Evolutionary conservation across 331 rosid genomes (phyloP).

Genomic region (Spiraea crenata): DNA sequence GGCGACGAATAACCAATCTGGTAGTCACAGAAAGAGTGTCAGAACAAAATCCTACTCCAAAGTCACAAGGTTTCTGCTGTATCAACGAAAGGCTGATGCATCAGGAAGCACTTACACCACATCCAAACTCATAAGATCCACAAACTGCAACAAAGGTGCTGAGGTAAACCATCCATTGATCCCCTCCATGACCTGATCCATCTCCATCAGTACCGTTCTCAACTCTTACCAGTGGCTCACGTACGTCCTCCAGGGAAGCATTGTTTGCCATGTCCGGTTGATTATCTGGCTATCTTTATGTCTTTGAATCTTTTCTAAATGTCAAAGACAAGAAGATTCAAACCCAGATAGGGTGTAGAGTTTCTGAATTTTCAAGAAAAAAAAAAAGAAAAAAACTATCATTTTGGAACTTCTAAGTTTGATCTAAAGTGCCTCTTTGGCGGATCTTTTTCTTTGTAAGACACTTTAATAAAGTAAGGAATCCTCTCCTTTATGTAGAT

Average conservation of each 20-base stretch:
- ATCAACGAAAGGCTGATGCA: neutral
- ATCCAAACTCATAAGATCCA: slow-evolving; percentile 52
- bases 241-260: slow-evolving; percentile 23
- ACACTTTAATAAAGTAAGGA: neutral
- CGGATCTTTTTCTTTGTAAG: neutral
- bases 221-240: slow-evolving; percentile 46
- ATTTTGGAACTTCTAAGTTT: neutral
- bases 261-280: slow-evolving; percentile 49
- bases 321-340: slow-evolving; percentile 2
- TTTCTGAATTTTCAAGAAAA: neutral
- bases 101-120: slow-evolving; percentile 30
- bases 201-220: slow-evolving; percentile 1
- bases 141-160: slow-evolving; percentile 47
- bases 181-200: slow-evolving; percentile 23
- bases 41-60: neutral
- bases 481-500: too few species aligned
- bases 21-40: slow-evolving; percentile 15
- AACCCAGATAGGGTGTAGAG: neutral
- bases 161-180: slow-evolving; percentile 50
- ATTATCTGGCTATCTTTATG: neutral
- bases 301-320: neutral
- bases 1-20: slow-evolving; percentile 99
- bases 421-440: neutral
- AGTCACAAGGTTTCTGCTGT: neutral
- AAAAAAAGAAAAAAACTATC: neutral